Percentiles rank a stretch among this genome's conserved stretches.
These are phyloP conservation scores for Symmetrospora coprosmae DNA, from an alignment of 768 basidiomycete species.

Conservation along the genomic window DNA sequence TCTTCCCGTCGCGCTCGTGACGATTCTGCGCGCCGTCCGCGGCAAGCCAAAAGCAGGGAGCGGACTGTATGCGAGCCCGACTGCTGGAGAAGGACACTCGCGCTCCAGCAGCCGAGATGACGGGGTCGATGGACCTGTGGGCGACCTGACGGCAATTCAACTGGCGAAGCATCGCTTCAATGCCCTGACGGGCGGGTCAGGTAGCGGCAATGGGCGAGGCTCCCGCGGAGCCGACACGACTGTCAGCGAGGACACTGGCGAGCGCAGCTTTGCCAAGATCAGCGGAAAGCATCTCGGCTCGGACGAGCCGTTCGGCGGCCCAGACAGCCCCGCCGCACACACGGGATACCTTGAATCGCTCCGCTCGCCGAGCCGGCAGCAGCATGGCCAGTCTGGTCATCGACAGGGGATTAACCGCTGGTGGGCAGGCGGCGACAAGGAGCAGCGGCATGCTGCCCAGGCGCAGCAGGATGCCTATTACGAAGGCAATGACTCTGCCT, in stretches of 20 bases:
- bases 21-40: too few relatives aligned
- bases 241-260: too few relatives aligned
- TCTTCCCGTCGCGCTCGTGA: slow-evolving; percentile 37
- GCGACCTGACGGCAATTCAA: not conserved
- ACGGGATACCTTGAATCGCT: not conserved
- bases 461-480: too few relatives aligned
- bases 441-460: not conserved
- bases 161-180: not conserved
- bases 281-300: too few relatives aligned
- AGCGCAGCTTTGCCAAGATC: too few relatives aligned
- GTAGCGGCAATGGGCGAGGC: too few relatives aligned
- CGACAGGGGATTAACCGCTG: not conserved
- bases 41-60: too few relatives aligned
- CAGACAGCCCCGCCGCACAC: not conserved
- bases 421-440: slow-evolving; percentile 18
- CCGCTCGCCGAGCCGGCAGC: not conserved
- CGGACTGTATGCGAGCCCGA: not conserved
- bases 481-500: too few relatives aligned
- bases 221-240: too few relatives aligned
- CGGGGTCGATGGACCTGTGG: not conserved
- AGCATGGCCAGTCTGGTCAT: too few relatives aligned
- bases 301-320: not conserved
- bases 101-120: not conserved
- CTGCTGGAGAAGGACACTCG: not conserved
- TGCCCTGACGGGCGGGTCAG: too few relatives aligned